These are phyloP conservation scores for Ziziphus jujuba DNA, from an alignment of 306 rosid genomes.

Conservation along the genomic window DNA sequence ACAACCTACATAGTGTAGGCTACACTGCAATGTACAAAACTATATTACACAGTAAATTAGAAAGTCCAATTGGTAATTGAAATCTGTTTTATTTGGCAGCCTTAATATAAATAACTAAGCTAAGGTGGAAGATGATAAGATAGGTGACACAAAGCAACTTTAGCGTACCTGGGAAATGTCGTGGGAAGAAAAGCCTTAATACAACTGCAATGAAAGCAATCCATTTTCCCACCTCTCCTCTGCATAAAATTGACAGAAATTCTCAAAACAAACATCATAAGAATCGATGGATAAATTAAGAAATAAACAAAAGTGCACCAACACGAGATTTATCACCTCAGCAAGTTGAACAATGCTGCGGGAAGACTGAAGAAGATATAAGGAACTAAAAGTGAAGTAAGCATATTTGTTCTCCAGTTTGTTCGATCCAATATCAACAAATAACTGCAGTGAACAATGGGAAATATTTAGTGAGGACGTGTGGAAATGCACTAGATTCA, in stretches of 20 bases:
- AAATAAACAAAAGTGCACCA: constrained; percentile 1
- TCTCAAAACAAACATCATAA: constrained; percentile 1
- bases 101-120: not conserved
- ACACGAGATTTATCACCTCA: constrained; percentile 45
- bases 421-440: constrained; percentile 85
- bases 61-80: not conserved
- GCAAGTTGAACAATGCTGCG: constrained; percentile 45
- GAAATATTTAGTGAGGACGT: not conserved
- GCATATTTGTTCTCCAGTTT: constrained; percentile 88
- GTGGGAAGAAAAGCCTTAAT: constrained; percentile 79
- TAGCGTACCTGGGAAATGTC: constrained; percentile 71
- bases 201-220: constrained; percentile 72
- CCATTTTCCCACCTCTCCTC: constrained; percentile 89
- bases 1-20: too few species aligned
- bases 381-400: constrained; percentile 80
- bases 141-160: not conserved
- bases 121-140: not conserved
- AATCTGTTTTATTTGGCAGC: not conserved
- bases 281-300: not conserved
- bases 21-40: too few species aligned
- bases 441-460: constrained; percentile 49
- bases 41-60: not conserved
- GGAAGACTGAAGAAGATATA: constrained; percentile 91
- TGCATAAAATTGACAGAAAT: constrained; percentile 24
- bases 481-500: not conserved